Evolutionary conservation across 1,284 basidiomycete genomes (phyloP).

Genomic region (Erythrobasidium hasegawianum): DNA sequence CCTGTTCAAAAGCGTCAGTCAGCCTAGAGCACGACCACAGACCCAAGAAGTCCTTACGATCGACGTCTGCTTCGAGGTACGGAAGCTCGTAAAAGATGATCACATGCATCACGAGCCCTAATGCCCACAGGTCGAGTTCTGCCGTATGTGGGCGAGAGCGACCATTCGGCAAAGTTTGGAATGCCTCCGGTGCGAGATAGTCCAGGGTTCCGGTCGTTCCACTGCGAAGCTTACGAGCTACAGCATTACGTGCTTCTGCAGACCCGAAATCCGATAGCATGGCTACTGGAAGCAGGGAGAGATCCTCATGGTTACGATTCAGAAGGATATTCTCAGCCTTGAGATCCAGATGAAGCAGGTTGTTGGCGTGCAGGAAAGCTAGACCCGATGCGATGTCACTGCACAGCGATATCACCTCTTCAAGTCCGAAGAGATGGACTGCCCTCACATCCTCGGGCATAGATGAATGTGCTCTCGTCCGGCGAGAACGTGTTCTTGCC

Average conservation of each 20-base stretch:
- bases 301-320: constrained; percentile 41
- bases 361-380: constrained; percentile 40
- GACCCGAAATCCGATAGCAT: constrained; percentile 43
- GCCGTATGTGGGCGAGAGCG: constrained; percentile 33
- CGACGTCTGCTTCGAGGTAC: constrained; percentile 36
- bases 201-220: constrained; percentile 42
- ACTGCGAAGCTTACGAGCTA: constrained; percentile 6
- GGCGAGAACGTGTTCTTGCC: constrained; percentile 1
- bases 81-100: constrained; percentile 44
- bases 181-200: constrained; percentile 43
- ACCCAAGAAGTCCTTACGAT: constrained; percentile 40
- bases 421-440: constrained; percentile 41
- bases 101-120: constrained; percentile 44
- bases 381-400: constrained; percentile 39
- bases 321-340: constrained; percentile 46
- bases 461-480: neutral
- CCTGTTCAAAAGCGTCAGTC: neutral
- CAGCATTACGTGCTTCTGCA: constrained; percentile 10
- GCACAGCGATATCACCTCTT: constrained; percentile 42
- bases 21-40: too few species aligned
- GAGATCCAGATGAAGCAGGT: constrained; percentile 45
- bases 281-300: constrained; percentile 35
- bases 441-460: constrained; percentile 7
- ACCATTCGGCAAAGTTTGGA: constrained; percentile 16
- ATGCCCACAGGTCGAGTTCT: constrained; percentile 41